These are phyloP conservation scores for Xylaria nigripes DNA, from an alignment of 495 filamentous ascomycete genomes.

Conservation along the genomic window DNA sequence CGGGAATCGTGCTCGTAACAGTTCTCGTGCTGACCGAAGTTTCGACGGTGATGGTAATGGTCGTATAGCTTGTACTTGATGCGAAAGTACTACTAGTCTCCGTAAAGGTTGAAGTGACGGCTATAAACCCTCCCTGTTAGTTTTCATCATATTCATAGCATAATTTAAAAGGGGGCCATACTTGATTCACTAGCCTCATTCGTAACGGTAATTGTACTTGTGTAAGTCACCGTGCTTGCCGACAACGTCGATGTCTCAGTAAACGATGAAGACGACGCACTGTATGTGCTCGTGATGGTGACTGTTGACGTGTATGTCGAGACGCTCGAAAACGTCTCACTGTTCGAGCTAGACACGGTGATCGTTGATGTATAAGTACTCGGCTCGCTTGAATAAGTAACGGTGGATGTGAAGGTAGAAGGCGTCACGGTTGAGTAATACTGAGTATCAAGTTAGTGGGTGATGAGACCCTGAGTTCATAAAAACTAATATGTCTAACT, in stretches of 20 bases:
- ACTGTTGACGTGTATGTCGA: no score
- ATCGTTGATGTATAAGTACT: no score
- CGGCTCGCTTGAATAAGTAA: no score
- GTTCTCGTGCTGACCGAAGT: background rate
- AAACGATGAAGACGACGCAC: background rate
- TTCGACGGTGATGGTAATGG: background rate
- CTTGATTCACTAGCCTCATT: background rate
- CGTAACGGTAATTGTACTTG: background rate
- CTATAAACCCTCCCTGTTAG: background rate
- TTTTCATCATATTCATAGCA: background rate
- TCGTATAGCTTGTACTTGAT: constrained; percentile 1
- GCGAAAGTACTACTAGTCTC: background rate
- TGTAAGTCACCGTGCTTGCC: background rate
- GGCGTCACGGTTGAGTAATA: no score
- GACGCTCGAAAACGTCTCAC: no score
- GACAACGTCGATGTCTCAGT: background rate
- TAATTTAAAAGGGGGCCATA: background rate
- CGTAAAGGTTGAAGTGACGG: background rate
- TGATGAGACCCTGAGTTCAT: background rate
- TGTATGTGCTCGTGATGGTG: background rate
- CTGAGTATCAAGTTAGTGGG: no score
- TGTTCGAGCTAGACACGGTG: no score
- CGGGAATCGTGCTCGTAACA: background rate
- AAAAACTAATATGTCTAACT: background rate
- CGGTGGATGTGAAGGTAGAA: background rate